Evolutionary conservation across 2,329 filamentous ascomycete species (phyloP).

Genomic region (Podosphaera xanthii): DNA sequence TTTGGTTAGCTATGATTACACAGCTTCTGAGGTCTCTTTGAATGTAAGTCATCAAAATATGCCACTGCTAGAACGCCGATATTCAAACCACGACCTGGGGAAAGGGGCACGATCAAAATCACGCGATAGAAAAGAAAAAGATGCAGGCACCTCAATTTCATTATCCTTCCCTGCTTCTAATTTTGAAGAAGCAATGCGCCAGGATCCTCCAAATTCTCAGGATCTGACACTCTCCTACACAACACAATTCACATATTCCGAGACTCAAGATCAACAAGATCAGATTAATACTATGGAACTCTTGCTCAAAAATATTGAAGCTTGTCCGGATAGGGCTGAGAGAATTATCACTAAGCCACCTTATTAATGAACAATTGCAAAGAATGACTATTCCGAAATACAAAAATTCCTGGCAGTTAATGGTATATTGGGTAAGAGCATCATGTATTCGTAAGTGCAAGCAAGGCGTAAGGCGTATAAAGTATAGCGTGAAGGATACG

Average conservation of each 20-base stretch:
- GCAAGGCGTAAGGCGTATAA: constrained; percentile 1
- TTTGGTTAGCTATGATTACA: constrained; percentile 47
- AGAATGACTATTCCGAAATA: background rate
- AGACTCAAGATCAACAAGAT: constrained; percentile 5
- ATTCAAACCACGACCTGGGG: constrained; percentile 10
- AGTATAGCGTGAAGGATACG: background rate
- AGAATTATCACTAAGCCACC: constrained; percentile 13
- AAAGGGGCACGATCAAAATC: constrained; percentile 13
- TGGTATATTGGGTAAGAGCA: background rate
- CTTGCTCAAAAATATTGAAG: constrained; percentile 14
- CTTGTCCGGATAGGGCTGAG: constrained; percentile 6
- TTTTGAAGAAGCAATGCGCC: constrained; percentile 6
- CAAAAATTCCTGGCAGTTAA: background rate
- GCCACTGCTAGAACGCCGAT: constrained; percentile 9
- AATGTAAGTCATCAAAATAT: constrained; percentile 17
- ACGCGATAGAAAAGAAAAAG: constrained; percentile 11
- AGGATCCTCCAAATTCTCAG: constrained; percentile 10
- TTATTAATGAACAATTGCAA: constrained; percentile 9
- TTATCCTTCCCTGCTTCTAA: constrained; percentile 12
- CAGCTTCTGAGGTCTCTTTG: constrained; percentile 42
- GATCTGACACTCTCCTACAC: background rate
- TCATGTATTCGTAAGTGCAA: background rate
- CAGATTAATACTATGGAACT: constrained; percentile 9
- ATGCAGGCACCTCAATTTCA: constrained; percentile 14
- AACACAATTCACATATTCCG: background rate